Base-by-base conservation (phyloP, 2,329 filamentous ascomycete genomes). In the Fusarium heterosporum region DNA sequence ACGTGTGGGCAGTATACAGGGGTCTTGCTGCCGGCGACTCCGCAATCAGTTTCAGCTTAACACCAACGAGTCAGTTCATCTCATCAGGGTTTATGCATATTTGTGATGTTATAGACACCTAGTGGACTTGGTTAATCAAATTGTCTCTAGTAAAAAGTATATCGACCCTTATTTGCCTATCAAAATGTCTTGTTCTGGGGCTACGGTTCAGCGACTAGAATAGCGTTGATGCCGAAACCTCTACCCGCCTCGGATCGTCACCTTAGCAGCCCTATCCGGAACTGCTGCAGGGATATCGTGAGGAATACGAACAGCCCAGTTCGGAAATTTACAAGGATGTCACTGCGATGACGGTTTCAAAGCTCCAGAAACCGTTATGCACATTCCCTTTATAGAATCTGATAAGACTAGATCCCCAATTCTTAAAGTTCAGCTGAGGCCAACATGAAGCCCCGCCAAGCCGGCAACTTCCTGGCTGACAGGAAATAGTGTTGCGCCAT, bases 371-470 rank as follows among this genome's bases (percentile, higher is more conserved):
- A 26, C 17, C 11, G 43, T 49, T 16, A 63, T 57, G 58, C 58
- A 63, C 46, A 51, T 63, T 57, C 58, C 60, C 34, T 22, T 63
- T 62, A 36, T 0, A 54, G n/a, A 55, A 55, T 63, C n/a, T 8
- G 29, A 47, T 46, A 54, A 61, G 58, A 43, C 58, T 25, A 63
- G 8, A 49, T 57, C 51, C 29, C 60, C 58, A 43, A 25, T 63
- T 63, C 22, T 63, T 58, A 63, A 42, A 58, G 50, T 63, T 63
- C 39, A 43, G 26, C 17, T 57, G 11, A 9, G 10, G 34, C 55
- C 49, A 30, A 43, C 34, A 36, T 61, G 57, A 50, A 50, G 58
- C 51, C 43, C 29, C 45, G 58, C 60, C 57, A 63, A 63, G 58
- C 1, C 36, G 58, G 29, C 13, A 30, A 22, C 41, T 54, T 28